These are phyloP conservation scores for Agrostemma githago DNA, from an alignment of 148 eudicot species.

Conservation along the genomic window DNA sequence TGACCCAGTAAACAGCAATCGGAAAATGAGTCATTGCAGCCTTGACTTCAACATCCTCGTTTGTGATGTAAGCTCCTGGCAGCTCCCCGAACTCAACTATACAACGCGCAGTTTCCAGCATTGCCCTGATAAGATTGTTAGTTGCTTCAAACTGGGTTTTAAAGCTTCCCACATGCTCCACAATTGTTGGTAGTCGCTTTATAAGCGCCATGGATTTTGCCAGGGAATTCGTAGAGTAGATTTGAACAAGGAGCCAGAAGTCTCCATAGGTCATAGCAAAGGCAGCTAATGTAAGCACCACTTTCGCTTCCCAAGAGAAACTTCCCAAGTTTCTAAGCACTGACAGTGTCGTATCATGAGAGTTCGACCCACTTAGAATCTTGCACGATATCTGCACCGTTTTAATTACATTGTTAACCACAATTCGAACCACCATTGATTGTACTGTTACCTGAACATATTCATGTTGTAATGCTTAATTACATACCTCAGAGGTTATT, in stretches of 20 bases:
- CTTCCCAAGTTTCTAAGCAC: conserved; percentile 26
- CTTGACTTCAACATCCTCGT: conserved; percentile 29
- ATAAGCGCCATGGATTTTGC: conserved; percentile 50
- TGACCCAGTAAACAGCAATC: conserved; percentile 44
- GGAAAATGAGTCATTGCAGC: conserved; percentile 34
- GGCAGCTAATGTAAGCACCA: conserved; percentile 41
- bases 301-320: conserved; percentile 54
- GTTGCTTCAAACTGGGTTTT: conserved; percentile 37
- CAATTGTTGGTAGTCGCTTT: conserved; percentile 30
- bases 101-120: conserved; percentile 33
- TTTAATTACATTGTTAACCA: neutral
- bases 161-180: conserved; percentile 26
- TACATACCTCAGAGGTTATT: conserved; percentile 29
- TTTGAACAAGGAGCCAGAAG: conserved; percentile 47
- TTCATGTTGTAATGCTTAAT: neutral
- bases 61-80: conserved; percentile 23
- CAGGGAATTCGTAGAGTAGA: conserved; percentile 32
- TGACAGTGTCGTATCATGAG: conserved; percentile 34
- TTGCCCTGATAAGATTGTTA: conserved; percentile 30
- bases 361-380: conserved; percentile 32
- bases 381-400: conserved; percentile 34
- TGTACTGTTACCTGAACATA: no score
- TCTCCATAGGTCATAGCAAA: conserved; percentile 46
- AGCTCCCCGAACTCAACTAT: conserved; percentile 33
- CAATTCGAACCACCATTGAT: no score